phyloP scores from a whole-genome alignment of 1,139 yeast species.

The Sugiyamaella paludigena region DNA sequence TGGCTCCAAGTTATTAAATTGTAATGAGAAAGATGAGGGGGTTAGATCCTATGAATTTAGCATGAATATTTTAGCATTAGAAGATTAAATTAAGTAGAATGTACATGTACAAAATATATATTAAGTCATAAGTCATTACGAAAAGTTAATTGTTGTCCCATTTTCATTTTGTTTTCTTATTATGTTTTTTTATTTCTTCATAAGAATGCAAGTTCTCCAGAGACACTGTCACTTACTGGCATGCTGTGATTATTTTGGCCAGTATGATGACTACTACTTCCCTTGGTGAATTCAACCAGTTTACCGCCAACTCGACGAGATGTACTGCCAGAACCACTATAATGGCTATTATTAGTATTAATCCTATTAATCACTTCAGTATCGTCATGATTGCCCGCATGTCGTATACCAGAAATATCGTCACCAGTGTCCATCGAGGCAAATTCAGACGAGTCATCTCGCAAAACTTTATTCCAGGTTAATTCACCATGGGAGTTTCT shows the following conservation, averaged over 20 bases:
- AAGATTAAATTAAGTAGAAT: too few species aligned
- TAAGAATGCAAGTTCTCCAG: constrained; percentile 9
- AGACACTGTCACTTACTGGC: constrained; percentile 9
- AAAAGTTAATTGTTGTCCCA: background rate
- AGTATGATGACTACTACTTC: constrained; percentile 8
- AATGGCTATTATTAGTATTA: constrained; percentile 6
- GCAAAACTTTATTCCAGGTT: constrained; percentile 32
- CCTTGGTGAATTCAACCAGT: constrained; percentile 10
- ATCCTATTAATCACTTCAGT: constrained; percentile 8
- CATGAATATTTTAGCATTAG: too few species aligned
- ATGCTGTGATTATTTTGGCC: constrained; percentile 3
- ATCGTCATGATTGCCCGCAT: constrained; percentile 8
- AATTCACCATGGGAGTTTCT: constrained; percentile 37
- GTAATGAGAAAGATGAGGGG: too few species aligned
- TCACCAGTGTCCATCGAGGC: constrained; percentile 12
- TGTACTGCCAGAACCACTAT: constrained; percentile 6
- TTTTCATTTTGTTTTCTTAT: background rate
- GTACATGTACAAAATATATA: constrained; percentile 1
- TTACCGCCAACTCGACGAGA: constrained; percentile 11
- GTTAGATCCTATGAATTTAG: too few species aligned
- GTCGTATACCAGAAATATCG: constrained; percentile 12
- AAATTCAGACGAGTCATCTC: constrained; percentile 14
- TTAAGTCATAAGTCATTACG: constrained; percentile 10
- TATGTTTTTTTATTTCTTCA: background rate
- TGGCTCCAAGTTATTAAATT: too few species aligned